phyloP scores from a whole-genome alignment of 352 stramenopile genomes.

The Phytophthora megakarya region DNA sequence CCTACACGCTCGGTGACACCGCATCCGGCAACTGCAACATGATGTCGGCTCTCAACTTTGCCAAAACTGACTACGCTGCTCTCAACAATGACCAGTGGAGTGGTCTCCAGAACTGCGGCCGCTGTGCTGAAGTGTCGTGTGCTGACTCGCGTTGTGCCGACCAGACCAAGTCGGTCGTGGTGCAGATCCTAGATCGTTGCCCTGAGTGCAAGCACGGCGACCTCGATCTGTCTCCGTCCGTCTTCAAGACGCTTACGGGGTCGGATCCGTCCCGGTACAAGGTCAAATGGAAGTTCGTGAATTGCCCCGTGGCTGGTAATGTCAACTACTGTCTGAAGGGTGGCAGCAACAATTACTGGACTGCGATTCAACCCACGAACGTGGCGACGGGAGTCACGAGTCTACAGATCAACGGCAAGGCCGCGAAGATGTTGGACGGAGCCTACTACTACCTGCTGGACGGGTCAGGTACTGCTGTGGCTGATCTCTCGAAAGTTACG shows the following conservation, averaged over 20 bases:
- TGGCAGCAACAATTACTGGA: constrained; percentile 41
- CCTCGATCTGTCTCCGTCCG: constrained; percentile 41
- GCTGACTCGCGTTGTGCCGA: constrained; percentile 54
- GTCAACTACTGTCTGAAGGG: constrained; percentile 35
- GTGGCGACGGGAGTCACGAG: constrained; percentile 32
- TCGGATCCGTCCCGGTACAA: constrained; percentile 30
- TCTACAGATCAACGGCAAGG: constrained; percentile 49
- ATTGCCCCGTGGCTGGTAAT: constrained; percentile 38
- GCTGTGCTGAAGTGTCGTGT: constrained; percentile 70
- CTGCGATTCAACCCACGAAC: constrained; percentile 45
- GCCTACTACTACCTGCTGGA: constrained; percentile 73
- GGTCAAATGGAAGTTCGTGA: constrained; percentile 46
- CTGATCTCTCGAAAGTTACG: constrained; percentile 38
- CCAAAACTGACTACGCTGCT: constrained; percentile 34
- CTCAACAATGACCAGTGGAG: constrained; percentile 75
- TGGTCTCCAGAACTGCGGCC: constrained; percentile 57
- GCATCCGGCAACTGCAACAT: constrained; percentile 60
- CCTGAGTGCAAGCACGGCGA: constrained; percentile 57
- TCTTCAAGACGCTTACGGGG: constrained; percentile 48
- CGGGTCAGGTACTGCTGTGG: constrained; percentile 29
- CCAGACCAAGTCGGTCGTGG: constrained; percentile 43
- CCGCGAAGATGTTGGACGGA: constrained; percentile 62
- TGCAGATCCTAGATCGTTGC: constrained; percentile 75
- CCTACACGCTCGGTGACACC: constrained; percentile 48
- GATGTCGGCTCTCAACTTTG: constrained; percentile 38